Evolutionary conservation across 345 rosid genomes (phyloP).

Genomic region (Hibiscus tridactylites): DNA sequence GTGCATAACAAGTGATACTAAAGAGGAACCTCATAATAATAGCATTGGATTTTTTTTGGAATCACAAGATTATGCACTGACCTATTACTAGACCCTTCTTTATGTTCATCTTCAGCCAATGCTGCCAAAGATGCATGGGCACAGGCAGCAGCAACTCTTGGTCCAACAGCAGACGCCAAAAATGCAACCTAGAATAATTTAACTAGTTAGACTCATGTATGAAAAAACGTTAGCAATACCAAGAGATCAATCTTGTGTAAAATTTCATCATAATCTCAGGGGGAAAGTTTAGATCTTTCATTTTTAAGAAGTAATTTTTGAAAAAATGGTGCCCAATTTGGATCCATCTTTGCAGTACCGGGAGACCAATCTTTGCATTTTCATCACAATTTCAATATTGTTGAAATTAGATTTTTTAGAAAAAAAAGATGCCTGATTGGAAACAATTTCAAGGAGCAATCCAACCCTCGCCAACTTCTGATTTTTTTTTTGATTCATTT

Average conservation of each 20-base stretch:
- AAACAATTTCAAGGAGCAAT: neutral
- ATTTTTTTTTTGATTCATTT: neutral
- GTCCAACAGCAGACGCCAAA: slow-evolving; percentile 96
- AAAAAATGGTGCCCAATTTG: neutral
- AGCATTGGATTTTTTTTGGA: neutral
- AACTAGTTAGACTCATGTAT: slow-evolving; percentile 14
- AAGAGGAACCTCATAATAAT: neutral
- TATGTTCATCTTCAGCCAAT: slow-evolving; percentile 49
- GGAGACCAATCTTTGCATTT: neutral
- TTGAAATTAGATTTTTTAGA: neutral
- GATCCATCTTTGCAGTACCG: neutral
- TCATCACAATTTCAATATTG: neutral
- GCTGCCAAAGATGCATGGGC: slow-evolving; percentile 89
- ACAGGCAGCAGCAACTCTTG: slow-evolving; percentile 98
- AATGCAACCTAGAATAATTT: slow-evolving; percentile 65
- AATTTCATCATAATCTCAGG: neutral
- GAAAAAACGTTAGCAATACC: neutral
- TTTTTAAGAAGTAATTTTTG: neutral
- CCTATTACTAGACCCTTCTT: slow-evolving; percentile 42
- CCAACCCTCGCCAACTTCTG: neutral
- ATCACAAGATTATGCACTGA: slow-evolving; percentile 23
- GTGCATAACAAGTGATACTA: neutral
- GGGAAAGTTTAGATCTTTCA: slow-evolving; percentile 5
- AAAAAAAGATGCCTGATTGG: neutral
- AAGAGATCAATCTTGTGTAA: neutral